Percentiles rank a stretch among this genome's conserved stretches.
phyloP scores from a whole-genome alignment of 768 basidiomycete genomes.

The Lentinula sp. region DNA sequence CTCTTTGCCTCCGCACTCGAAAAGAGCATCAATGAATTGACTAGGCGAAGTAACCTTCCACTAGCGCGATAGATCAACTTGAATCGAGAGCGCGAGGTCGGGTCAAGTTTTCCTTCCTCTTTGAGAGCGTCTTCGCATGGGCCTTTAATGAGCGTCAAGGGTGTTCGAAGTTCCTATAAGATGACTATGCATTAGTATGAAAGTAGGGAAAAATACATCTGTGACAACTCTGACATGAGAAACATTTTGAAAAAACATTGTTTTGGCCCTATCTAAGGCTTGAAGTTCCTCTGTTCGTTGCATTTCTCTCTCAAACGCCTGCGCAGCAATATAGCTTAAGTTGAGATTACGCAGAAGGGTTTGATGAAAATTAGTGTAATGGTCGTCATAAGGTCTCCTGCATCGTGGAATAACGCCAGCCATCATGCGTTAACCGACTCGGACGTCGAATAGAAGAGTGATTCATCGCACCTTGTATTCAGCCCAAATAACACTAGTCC shows the following conservation, averaged over 20 bases:
- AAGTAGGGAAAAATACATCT: background rate
- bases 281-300: constrained; percentile 4
- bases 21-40: constrained; percentile 6
- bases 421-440: background rate
- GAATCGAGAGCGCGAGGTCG: background rate
- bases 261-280: constrained; percentile 6
- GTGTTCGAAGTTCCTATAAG: background rate
- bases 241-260: constrained; percentile 7
- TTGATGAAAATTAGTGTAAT: constrained; percentile 4
- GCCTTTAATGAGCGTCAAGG: constrained; percentile 6
- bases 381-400: constrained; percentile 3
- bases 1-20: constrained; percentile 8
- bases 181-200: background rate
- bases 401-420: background rate
- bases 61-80: constrained; percentile 7
- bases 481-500: constrained; percentile 6
- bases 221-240: background rate
- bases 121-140: constrained; percentile 7
- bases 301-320: constrained; percentile 4
- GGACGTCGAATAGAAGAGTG: background rate
- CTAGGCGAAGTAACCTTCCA: constrained; percentile 1
- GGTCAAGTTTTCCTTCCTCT: background rate
- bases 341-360: constrained; percentile 1
- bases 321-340: background rate
- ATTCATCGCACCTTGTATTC: constrained; percentile 5